phyloP scores from a whole-genome alignment of 176 grass and related monocot species.

The Alopecurus myosuroides region DNA sequence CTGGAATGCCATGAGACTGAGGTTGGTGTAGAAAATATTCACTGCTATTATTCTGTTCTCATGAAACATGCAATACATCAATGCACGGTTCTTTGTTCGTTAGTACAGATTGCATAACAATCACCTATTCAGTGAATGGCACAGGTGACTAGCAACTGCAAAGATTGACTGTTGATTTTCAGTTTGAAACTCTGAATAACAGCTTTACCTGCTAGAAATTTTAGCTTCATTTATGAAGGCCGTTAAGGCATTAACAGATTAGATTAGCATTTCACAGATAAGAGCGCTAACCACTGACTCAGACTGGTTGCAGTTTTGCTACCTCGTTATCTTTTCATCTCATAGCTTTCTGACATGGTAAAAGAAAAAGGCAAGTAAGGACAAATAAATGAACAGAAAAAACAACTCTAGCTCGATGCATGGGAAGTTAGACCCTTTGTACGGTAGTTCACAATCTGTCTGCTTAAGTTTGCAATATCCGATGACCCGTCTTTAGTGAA shows the following conservation, averaged over 20 bases:
- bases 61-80: neutral
- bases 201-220: neutral
- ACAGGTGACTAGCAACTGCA: neutral
- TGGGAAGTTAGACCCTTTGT: neutral
- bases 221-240: neutral
- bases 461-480: neutral
- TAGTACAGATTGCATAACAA: neutral
- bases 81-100: neutral
- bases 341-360: neutral
- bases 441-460: neutral
- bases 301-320: neutral
- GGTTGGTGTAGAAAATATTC: slow-evolving; percentile 40
- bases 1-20: slow-evolving; percentile 77
- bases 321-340: neutral
- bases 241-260: neutral
- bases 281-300: neutral
- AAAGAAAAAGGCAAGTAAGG: neutral
- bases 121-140: neutral
- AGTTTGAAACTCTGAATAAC: neutral
- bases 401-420: neutral
- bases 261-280: neutral
- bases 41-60: neutral
- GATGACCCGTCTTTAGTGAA: neutral
- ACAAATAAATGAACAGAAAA: neutral
- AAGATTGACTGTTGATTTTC: neutral